These are phyloP conservation scores for Theobroma grandiflorum DNA, from an alignment of 441 rosid species.

Conservation along the genomic window DNA sequence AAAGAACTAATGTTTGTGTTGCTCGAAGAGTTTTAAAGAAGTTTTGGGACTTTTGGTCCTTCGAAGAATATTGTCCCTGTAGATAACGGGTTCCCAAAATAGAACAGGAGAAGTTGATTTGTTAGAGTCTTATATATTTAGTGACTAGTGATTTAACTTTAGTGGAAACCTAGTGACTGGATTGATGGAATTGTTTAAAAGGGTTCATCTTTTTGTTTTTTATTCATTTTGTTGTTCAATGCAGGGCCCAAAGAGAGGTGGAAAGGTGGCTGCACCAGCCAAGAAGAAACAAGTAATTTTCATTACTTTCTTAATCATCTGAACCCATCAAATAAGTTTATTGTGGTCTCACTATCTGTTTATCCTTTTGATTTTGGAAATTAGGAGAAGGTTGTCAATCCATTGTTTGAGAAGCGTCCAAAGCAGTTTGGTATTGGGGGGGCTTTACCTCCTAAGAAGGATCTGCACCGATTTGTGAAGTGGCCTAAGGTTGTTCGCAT, in stretches of 20 bases:
- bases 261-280: slow-evolving; percentile 42
- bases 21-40: neutral
- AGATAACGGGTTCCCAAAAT: neutral
- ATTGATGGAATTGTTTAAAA: neutral
- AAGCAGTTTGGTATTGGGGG: slow-evolving; percentile 95
- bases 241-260: slow-evolving; percentile 64
- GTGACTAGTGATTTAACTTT: neutral
- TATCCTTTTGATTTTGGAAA: neutral
- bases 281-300: slow-evolving; percentile 53
- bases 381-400: slow-evolving; percentile 85
- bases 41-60: neutral
- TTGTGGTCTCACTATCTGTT: neutral
- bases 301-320: neutral
- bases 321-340: neutral
- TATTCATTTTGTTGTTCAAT: neutral
- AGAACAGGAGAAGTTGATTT: neutral
- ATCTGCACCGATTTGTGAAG: slow-evolving; percentile 75
- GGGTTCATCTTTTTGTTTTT: neutral
- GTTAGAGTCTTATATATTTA: no score
- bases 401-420: slow-evolving; percentile 85
- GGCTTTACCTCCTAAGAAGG: slow-evolving; percentile 88
- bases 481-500: slow-evolving; percentile 86
- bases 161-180: neutral
- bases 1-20: neutral
- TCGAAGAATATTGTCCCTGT: neutral